Conservation (phyloP, 257 asterid species). For the Nicotiana attenuata region DNA sequence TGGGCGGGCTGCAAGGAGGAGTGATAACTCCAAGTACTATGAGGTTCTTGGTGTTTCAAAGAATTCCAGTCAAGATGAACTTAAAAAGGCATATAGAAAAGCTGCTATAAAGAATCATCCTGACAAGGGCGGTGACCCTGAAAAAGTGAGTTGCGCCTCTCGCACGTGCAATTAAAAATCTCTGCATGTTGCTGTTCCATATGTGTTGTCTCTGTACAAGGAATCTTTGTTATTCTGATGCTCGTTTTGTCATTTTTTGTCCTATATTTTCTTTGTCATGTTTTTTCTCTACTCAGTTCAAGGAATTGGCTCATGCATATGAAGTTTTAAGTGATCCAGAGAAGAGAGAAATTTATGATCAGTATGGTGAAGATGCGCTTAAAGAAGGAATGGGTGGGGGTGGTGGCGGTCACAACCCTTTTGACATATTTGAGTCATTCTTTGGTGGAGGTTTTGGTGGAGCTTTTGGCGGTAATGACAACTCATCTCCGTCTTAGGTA, state of each 20-base stretch:
- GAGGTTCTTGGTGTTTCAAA: constrained; percentile 44
- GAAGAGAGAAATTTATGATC: constrained; percentile 44
- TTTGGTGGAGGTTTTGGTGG: constrained; percentile 26
- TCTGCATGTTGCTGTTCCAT: background rate
- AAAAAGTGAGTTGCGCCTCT: constrained; percentile 25
- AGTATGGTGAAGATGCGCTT: constrained; percentile 55
- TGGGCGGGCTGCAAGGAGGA: constrained; percentile 32
- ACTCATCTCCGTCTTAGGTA: background rate
- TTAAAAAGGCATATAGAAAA: constrained; percentile 49
- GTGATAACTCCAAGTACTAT: constrained; percentile 38
- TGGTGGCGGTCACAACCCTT: constrained; percentile 35
- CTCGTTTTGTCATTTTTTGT: background rate
- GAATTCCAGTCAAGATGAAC: constrained; percentile 38
- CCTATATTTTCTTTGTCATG: background rate
- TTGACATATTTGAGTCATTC: constrained; percentile 46
- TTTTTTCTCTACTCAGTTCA: constrained; percentile 33
- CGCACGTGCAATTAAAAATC: background rate
- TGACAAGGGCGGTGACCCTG: constrained; percentile 64
- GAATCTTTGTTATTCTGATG: background rate
- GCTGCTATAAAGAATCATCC: constrained; percentile 58
- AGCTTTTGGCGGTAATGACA: constrained; percentile 11
- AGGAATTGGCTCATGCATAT: constrained; percentile 54
- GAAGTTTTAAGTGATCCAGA: constrained; percentile 49
- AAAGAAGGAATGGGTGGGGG: constrained; percentile 47
- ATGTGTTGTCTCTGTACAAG: background rate